Conservation (phyloP, 2,329 filamentous ascomycete genomes). For the Hirsutella rhossiliensis region DNA sequence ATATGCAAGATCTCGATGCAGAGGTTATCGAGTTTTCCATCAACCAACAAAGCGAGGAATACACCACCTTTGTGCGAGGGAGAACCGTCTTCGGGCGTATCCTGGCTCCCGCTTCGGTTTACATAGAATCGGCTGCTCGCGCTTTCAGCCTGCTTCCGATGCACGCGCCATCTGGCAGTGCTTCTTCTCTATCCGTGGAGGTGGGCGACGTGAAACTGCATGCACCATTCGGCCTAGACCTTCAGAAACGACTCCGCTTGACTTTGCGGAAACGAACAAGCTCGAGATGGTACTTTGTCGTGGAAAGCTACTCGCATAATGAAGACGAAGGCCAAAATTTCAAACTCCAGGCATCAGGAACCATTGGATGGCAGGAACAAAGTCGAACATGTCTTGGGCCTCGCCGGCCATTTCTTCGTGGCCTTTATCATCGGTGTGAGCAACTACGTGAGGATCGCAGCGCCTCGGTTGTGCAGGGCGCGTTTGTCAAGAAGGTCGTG, state of each 20-base stretch:
- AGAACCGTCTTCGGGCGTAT: no score
- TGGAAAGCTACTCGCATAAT: background rate
- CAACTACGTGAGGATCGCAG: background rate
- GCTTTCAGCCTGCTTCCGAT: background rate
- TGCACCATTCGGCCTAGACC: background rate
- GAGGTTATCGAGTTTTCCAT: no score
- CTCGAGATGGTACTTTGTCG: background rate
- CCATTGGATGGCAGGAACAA: background rate
- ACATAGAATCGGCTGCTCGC: background rate
- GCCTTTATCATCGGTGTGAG: background rate
- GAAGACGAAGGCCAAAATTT: no score
- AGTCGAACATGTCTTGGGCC: background rate
- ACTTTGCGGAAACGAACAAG: background rate
- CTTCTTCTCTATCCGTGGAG: background rate
- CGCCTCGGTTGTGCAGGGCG: background rate
- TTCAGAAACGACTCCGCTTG: background rate
- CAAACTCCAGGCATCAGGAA: background rate
- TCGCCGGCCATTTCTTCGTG: background rate
- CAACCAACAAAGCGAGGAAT: background rate
- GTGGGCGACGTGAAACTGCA: background rate
- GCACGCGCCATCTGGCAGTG: background rate
- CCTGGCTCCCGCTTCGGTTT: no score
- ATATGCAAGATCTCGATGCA: no score
- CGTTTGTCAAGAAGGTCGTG: background rate
- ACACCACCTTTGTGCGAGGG: no score